These are phyloP conservation scores for Penicillium sp. DNA, from an alignment of 2,329 filamentous ascomycete genomes.

Conservation along the genomic window DNA sequence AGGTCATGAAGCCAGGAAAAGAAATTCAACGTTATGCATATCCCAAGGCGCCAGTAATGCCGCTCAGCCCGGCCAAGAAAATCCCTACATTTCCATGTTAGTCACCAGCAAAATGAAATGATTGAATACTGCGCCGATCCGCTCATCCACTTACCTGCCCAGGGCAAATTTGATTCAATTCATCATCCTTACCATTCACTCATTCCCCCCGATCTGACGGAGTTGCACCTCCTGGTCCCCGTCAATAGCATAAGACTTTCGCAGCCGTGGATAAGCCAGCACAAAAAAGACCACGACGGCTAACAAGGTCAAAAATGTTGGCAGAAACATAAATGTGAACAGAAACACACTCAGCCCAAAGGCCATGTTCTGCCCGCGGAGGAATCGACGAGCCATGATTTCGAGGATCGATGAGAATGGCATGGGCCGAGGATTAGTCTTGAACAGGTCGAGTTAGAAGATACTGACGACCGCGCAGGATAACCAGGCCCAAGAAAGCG, in stretches of 20 bases:
- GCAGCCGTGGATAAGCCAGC: slow-evolving; percentile 38
- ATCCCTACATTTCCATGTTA: neutral
- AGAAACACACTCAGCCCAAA: slow-evolving; percentile 41
- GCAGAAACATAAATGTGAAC: slow-evolving; percentile 45
- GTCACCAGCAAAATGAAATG: neutral
- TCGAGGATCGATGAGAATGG: slow-evolving; percentile 30
- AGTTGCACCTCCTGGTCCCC: slow-evolving; percentile 11
- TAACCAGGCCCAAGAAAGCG: neutral
- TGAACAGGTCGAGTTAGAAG: neutral
- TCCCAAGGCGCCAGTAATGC: slow-evolving; percentile 1
- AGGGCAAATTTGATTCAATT: neutral
- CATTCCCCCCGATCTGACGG: neutral
- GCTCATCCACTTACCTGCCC: neutral
- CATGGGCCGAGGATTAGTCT: neutral
- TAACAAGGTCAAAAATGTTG: slow-evolving; percentile 40
- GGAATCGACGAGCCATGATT: slow-evolving; percentile 38
- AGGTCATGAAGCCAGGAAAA: no score
- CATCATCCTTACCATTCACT: neutral
- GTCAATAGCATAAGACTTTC: slow-evolving; percentile 25
- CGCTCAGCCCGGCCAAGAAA: neutral
- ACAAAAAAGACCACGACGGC: slow-evolving; percentile 42
- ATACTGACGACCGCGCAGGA: neutral
- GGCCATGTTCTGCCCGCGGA: slow-evolving; percentile 36
- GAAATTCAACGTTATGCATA: neutral
- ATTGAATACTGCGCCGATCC: neutral